These are phyloP conservation scores for Flaveria brownii DNA, from an alignment of 129 eudicot genomes.

Conservation along the genomic window DNA sequence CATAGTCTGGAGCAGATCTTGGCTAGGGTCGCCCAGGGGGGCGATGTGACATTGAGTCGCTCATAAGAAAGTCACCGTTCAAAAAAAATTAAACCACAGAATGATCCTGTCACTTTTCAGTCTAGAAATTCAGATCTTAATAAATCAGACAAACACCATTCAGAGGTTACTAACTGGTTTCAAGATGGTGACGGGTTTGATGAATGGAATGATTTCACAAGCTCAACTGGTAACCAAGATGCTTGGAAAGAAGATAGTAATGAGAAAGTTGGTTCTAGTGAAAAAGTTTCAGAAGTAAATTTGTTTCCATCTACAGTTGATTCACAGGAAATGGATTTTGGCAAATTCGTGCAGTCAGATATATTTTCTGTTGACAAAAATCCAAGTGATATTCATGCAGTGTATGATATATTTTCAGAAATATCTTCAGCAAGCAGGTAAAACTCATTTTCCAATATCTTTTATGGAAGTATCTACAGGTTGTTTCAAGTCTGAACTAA, in stretches of 20 bases:
- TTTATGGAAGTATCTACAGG: neutral
- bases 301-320: constrained; percentile 29
- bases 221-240: constrained; percentile 42
- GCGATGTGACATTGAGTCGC: no score
- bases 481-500: neutral
- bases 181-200: constrained; percentile 43
- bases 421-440: constrained; percentile 49
- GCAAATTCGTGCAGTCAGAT: constrained; percentile 42
- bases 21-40: no score
- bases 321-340: constrained; percentile 39
- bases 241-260: constrained; percentile 27
- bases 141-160: constrained; percentile 21
- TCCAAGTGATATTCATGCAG: constrained; percentile 25
- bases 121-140: constrained; percentile 18
- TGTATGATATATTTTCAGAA: constrained; percentile 30
- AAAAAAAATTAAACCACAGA: no score
- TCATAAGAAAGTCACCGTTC: no score
- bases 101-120: neutral
- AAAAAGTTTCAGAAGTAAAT: constrained; percentile 31
- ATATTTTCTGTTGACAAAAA: constrained; percentile 42
- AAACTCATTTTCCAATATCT: neutral
- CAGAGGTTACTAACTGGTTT: constrained; percentile 39
- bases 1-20: no score
- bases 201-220: constrained; percentile 57
- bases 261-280: constrained; percentile 23